Base-by-base conservation (phyloP, 176 grass and related monocot genomes). In the Carex kokanica region DNA sequence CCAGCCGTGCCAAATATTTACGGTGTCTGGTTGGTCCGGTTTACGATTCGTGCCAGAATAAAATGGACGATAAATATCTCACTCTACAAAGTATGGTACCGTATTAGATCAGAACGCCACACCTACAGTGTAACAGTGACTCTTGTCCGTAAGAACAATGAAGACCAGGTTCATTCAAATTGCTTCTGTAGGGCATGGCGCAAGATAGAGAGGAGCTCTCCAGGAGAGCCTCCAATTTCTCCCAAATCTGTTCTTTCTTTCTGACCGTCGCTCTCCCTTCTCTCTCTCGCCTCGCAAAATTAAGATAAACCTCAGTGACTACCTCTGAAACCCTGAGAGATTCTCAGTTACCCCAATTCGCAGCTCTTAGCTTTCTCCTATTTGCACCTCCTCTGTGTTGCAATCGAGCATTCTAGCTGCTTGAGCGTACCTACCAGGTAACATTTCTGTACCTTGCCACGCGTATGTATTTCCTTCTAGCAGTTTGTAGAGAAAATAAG, bases 191-290 rank as follows among this genome's bases (percentile, higher is more conserved):
- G 72, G 72, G 47, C 45, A 73, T 51, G 69, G 69, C 69, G 69
- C 69, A 73, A 51, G 69, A 73, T 73, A 73, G 69, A 73, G 69
- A 47, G 4, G 41, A 47, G 69, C 69, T 73, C 41, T 49, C 69
- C 41, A 24, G 69, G 41, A 14, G 73, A 78, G 73, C 73, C 73
- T 78, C 73, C 73, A 78, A 78, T 78, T 56, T 55, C 73, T 78
- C 51, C 73, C 73, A 78, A 78, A 78, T 78, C 73, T 56, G 24
- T 18, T 75, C 23, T 75, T 43, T 52, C 5, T 75, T 51, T 78
- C 73, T 78, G 21, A 78, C 51, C 73, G 73, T 56, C 24, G 73
- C 51, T 56, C 73, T 78, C 72, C 47, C 23, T 54, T 6, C 23
- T 52, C 43, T 25, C 23, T 53, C 71, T 27, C 23, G 49, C 23